Evolutionary conservation across 2,329 filamentous ascomycete genomes (phyloP).

Genomic region (Aspergillus sp.): DNA sequence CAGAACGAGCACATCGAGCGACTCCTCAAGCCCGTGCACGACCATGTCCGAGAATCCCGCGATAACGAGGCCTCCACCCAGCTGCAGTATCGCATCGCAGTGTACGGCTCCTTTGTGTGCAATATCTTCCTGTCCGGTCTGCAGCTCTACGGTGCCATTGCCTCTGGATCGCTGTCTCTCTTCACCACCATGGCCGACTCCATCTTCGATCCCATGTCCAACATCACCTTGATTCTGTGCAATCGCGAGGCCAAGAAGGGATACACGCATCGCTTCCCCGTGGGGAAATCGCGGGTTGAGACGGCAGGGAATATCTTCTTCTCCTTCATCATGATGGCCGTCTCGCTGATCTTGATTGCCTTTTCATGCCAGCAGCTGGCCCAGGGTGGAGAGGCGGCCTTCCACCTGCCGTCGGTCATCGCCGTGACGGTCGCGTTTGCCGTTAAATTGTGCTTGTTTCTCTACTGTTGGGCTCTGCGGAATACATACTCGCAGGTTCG

Average conservation of each 20-base stretch:
- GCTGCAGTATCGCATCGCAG: background rate
- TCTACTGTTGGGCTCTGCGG: background rate
- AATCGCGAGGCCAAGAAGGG: background rate
- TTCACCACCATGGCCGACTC: conserved; percentile 4
- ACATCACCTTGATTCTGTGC: background rate
- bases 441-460: background rate
- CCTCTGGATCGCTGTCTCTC: background rate
- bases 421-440: background rate
- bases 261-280: background rate
- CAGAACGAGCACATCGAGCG: conserved; percentile 1
- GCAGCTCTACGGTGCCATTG: conserved; percentile 1
- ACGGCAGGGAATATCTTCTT: background rate
- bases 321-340: conserved; percentile 1
- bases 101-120: background rate
- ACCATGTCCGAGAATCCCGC: background rate
- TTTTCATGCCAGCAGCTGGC: conserved; percentile 1
- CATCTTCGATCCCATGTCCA: background rate
- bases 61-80: background rate
- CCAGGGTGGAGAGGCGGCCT: background rate
- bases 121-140: conserved; percentile 1
- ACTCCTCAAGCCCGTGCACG: conserved; percentile 1
- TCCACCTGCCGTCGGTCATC: background rate
- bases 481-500: conserved; percentile 1
- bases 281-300: background rate
- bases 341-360: background rate